phyloP scores from a whole-genome alignment of 2,329 filamentous ascomycete genomes.

The Aureobasidium sp. region DNA sequence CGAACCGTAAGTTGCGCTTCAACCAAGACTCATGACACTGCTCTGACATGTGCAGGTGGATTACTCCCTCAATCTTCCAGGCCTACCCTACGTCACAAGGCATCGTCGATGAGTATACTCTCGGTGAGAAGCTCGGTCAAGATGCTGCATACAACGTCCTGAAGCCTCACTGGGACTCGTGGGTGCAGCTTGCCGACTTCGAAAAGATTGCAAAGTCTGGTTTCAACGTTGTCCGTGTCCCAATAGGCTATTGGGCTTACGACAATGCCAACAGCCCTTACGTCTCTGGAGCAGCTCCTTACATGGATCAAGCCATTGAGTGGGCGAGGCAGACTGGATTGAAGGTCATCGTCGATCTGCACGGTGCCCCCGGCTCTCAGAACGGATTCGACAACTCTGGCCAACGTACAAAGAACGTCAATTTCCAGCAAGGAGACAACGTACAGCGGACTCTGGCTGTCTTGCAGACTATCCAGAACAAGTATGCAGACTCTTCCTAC shows the following conservation, averaged over 20 bases:
- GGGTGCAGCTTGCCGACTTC: constrained; percentile 44
- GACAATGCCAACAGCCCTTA: constrained; percentile 43
- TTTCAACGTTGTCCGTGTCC: constrained; percentile 51
- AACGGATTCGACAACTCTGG: constrained; percentile 58
- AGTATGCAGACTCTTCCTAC: constrained; percentile 46
- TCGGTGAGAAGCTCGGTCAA: constrained; percentile 41
- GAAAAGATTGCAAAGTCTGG: constrained; percentile 47
- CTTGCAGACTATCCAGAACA: constrained; percentile 47
- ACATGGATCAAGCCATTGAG: constrained; percentile 47
- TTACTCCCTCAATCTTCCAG: constrained; percentile 49
- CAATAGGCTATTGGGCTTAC: constrained; percentile 53
- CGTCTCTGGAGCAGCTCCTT: constrained; percentile 41
- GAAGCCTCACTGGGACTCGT: constrained; percentile 43
- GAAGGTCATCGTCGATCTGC: constrained; percentile 52
- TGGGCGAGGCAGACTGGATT: constrained; percentile 46
- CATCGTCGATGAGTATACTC: constrained; percentile 45
- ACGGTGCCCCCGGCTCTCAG: constrained; percentile 47
- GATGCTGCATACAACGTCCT: constrained; percentile 37
- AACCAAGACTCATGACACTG: background rate
- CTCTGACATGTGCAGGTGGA: constrained; percentile 33
- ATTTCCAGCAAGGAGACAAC: constrained; percentile 41
- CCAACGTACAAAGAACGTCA: constrained; percentile 34
- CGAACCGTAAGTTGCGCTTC: constrained; percentile 29
- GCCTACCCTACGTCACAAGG: constrained; percentile 19
- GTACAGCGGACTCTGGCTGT: constrained; percentile 45